phyloP scores from a whole-genome alignment of 805 yeast genomes.

The Kazachstania psychrophila region DNA sequence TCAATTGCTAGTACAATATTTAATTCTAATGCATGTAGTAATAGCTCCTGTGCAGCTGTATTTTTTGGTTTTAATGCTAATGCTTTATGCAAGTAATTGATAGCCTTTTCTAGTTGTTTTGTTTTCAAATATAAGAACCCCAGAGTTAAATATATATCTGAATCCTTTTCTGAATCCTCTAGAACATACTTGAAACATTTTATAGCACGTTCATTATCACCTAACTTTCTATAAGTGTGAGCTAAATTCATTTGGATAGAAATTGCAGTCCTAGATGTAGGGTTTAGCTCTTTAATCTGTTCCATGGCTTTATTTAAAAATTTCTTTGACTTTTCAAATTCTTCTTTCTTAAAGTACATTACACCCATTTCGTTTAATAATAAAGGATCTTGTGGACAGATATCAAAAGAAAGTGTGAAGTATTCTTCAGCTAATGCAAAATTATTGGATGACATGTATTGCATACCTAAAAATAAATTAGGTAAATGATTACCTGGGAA shows the following conservation, averaged over 20 bases:
- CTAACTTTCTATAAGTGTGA: constrained; percentile 70
- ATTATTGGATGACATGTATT: constrained; percentile 81
- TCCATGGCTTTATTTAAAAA: constrained; percentile 62
- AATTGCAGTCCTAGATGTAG: constrained; percentile 75
- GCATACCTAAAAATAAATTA: constrained; percentile 88
- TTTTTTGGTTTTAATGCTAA: constrained; percentile 71
- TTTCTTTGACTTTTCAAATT: constrained; percentile 57
- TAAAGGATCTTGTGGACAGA: constrained; percentile 81
- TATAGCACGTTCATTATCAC: constrained; percentile 55
- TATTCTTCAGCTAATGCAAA: constrained; percentile 80
- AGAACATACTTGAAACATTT: constrained; percentile 69
- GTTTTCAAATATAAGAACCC: constrained; percentile 73
- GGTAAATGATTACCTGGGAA: constrained; percentile 91
- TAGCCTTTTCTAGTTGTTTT: constrained; percentile 55
- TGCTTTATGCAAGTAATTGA: constrained; percentile 71
- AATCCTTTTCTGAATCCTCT: constrained; percentile 57
- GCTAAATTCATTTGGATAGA: constrained; percentile 83
- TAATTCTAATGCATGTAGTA: constrained; percentile 67
- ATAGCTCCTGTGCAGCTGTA: constrained; percentile 72
- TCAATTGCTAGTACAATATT: constrained; percentile 32
- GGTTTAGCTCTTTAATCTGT: constrained; percentile 57
- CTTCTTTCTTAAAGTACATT: constrained; percentile 67
- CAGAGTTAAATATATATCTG: constrained; percentile 71
- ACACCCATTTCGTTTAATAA: constrained; percentile 90
- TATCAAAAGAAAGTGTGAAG: constrained; percentile 58